Percentiles rank a stretch among this genome's conserved stretches.
Conservation (phyloP, 192 early-diverging fungal genomes). For the Backusella sp. region DNA sequence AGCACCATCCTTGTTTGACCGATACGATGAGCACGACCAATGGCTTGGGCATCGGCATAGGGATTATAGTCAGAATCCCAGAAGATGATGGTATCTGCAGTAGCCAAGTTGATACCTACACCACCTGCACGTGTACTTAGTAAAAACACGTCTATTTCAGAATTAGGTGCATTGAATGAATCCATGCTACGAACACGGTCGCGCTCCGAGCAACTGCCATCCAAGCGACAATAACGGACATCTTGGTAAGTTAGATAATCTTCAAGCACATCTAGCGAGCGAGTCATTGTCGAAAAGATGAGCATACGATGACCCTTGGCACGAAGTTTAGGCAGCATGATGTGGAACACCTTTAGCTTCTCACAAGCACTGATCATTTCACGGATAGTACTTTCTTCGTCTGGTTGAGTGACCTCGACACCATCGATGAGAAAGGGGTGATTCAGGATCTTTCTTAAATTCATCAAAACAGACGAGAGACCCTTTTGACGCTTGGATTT, state of each 20-base stretch:
- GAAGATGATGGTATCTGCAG: constrained; percentile 76
- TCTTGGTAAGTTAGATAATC: constrained; percentile 60
- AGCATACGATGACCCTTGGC: constrained; percentile 63
- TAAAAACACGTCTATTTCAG: constrained; percentile 63
- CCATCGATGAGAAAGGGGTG: constrained; percentile 69
- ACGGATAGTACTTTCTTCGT: constrained; percentile 41
- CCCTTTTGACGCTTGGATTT: neutral
- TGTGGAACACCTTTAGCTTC: constrained; percentile 63
- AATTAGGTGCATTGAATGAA: constrained; percentile 61
- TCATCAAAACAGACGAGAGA: constrained; percentile 56
- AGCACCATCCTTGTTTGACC: constrained; percentile 67
- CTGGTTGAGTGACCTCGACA: constrained; percentile 43
- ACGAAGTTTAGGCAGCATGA: constrained; percentile 67
- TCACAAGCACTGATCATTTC: constrained; percentile 63
- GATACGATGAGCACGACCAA: constrained; percentile 72
- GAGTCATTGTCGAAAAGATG: constrained; percentile 82
- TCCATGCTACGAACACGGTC: constrained; percentile 60
- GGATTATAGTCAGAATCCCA: constrained; percentile 78
- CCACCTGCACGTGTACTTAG: constrained; percentile 77
- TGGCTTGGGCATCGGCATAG: constrained; percentile 69
- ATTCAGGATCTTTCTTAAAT: constrained; percentile 65
- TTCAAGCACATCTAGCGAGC: constrained; percentile 77
- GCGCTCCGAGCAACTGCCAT: constrained; percentile 55
- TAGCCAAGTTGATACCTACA: constrained; percentile 69
- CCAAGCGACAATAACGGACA: constrained; percentile 62